Evolutionary conservation across 177 flowering plant genomes (phyloP).

Genomic region (Telopea speciosissima): DNA sequence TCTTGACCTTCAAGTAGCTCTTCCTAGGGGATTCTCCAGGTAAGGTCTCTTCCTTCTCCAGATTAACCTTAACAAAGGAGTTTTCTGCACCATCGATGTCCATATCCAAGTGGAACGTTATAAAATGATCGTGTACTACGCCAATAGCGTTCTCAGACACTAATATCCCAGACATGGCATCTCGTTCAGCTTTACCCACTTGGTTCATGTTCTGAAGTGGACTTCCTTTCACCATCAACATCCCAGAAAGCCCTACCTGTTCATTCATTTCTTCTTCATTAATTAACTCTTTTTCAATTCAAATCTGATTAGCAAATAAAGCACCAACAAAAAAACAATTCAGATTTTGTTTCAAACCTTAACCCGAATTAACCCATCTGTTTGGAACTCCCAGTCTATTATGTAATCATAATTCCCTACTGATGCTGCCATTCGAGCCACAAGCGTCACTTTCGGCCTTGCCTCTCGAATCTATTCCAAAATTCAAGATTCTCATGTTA

Average conservation of each 20-base stretch:
- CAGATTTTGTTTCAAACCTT: conserved; percentile 22
- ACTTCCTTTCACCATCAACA: conserved; percentile 78
- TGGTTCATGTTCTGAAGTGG: conserved; percentile 41
- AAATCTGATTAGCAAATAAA: no score
- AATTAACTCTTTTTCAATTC: no score
- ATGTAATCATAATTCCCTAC: conserved; percentile 66
- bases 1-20: conserved; percentile 61
- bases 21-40: conserved; percentile 61
- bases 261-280: no score
- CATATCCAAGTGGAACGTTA: conserved; percentile 86
- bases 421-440: conserved; percentile 47
- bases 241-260: conserved; percentile 80
- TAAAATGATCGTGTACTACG: conserved; percentile 80
- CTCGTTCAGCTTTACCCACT: conserved; percentile 23
- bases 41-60: conserved; percentile 36
- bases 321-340: no score
- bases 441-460: conserved; percentile 51
- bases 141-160: conserved; percentile 85
- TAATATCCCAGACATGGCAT: conserved; percentile 57
- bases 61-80: conserved; percentile 69
- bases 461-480: conserved; percentile 41
- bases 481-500: no score
- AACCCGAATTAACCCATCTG: conserved; percentile 42
- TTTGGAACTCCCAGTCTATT: conserved; percentile 62
- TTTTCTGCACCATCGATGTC: conserved; percentile 77